Evolutionary conservation across 352 stramenopile genomes (phyloP), one percentile per base, ranked within the genome.

Genomic region (Pythium pyrilobum): DNA sequence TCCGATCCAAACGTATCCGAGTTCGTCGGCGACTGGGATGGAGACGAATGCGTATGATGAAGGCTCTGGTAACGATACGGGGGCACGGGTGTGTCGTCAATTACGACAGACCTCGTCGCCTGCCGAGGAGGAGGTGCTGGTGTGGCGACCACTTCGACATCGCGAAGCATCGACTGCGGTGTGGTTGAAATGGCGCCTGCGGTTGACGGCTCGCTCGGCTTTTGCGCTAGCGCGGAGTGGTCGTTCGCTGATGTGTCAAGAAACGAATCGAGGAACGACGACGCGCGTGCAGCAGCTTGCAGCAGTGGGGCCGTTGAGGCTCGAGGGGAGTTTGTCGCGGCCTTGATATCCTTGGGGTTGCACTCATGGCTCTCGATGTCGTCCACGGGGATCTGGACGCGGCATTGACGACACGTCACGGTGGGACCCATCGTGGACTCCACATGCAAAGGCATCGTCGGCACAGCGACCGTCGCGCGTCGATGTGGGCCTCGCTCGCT

Each of bases 331-430:
- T 55, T 25, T 0, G 46, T 52, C 6, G 52, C 52, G 15, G 33
- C 25, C 15, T 62, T 63, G 34, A 63, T 12, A 56, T 69, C 66
- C 16, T 53, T 54, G 0, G 40, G 51, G 28, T 62, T 45, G 46
- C 78, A 87, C 58, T 89, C 78, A 48, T 89, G 78, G 6, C 57
- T 74, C 32, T 89, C 78, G 36, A 84, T 87, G 13, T 77, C 65
- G 45, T 89, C 78, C 29, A 87, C 53, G 5, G 62, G 55, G 36
- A 87, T 67, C 25, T 77, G 63, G 0, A 68, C 56, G 18, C 74
- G 75, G 33, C 78, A 87, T 20, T 77, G 74, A 4, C 74, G 71
- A 31, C 78, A 86, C 13, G 68, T 75, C 25, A 88, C 71, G 13
- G 56, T 73, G 1, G 68, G 71, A 8, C 51, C 32, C 38, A 49